A percentile compares a stretch with the other conserved stretches of the same genome.
Evolutionary conservation across 306 rosid genomes (phyloP).

Genomic region (Casuarina glauca): DNA sequence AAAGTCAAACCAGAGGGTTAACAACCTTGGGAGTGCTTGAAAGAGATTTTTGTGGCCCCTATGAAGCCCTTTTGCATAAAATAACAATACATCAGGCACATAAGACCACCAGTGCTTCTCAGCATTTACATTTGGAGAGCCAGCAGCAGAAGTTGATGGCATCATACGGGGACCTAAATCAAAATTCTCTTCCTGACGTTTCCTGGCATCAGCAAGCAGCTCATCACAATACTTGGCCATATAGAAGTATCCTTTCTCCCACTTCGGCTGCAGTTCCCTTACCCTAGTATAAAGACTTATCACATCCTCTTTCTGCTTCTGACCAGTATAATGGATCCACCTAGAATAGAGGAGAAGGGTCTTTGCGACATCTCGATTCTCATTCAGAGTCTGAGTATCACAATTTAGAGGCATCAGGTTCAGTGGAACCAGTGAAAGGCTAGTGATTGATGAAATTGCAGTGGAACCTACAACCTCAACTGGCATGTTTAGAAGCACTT

Average conservation of each 20-base stretch:
- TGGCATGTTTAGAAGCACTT: slow-evolving; percentile 82
- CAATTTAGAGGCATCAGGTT: slow-evolving; percentile 53
- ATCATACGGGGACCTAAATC: slow-evolving; percentile 55
- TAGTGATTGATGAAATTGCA: slow-evolving; percentile 81
- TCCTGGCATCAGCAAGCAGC: slow-evolving; percentile 91
- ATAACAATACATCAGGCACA: slow-evolving; percentile 82
- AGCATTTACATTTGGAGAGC: slow-evolving; percentile 55
- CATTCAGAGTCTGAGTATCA: slow-evolving; percentile 72
- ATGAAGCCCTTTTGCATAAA: slow-evolving; percentile 94
- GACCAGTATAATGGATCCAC: slow-evolving; percentile 98
- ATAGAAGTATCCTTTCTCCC: slow-evolving; percentile 96
- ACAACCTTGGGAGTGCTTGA: slow-evolving; percentile 96
- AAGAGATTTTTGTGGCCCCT: slow-evolving; percentile 94
- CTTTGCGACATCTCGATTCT: slow-evolving; percentile 71
- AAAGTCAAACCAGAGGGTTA: slow-evolving; percentile 96
- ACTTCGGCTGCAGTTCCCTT: slow-evolving; percentile 88
- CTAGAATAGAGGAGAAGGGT: slow-evolving; percentile 93
- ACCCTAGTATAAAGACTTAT: slow-evolving; percentile 80
- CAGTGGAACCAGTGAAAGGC: slow-evolving; percentile 77
- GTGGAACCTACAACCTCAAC: slow-evolving; percentile 75
- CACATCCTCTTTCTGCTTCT: slow-evolving; percentile 97
- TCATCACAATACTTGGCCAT: slow-evolving; percentile 94
- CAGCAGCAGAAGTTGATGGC: slow-evolving; percentile 51
- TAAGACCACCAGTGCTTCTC: slow-evolving; percentile 91
- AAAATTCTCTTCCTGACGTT: slow-evolving; percentile 81